Evolutionary conservation across 2,329 filamentous ascomycete species (phyloP).

Genomic region (Neoarthrinium moseri): DNA sequence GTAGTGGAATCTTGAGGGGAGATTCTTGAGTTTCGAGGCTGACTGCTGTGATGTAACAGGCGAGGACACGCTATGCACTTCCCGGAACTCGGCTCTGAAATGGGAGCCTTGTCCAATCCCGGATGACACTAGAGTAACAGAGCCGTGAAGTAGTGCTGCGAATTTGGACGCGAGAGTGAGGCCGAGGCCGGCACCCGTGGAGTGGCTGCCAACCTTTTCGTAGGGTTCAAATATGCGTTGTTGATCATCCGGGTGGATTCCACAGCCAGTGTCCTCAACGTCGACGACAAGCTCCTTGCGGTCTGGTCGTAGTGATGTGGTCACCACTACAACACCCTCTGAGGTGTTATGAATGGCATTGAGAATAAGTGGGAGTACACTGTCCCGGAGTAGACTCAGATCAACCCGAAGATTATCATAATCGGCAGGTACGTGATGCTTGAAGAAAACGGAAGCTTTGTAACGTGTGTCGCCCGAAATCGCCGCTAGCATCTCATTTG

Average conservation of each 20-base stretch:
- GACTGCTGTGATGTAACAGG: not conserved
- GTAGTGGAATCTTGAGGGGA: not conserved
- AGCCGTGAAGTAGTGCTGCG: conserved; percentile 36
- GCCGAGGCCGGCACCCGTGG: conserved; percentile 39
- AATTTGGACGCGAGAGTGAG: conserved; percentile 40
- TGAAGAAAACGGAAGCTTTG: not conserved
- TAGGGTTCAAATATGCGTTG: conserved; percentile 40
- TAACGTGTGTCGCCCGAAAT: not conserved
- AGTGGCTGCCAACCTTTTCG: conserved; percentile 36
- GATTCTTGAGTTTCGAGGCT: not conserved
- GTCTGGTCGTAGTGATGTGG: conserved; percentile 27
- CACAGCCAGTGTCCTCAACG: conserved; percentile 39
- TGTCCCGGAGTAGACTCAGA: conserved; percentile 37
- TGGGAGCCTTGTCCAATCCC: conserved; percentile 34
- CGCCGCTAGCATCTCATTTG: not conserved
- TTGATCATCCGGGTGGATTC: conserved; percentile 33
- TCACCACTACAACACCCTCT: conserved; percentile 34
- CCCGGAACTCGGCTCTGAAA: conserved; percentile 26
- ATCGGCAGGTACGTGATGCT: conserved; percentile 2
- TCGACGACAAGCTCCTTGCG: conserved; percentile 33
- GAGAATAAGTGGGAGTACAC: conserved; percentile 36
- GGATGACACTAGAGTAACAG: conserved; percentile 35
- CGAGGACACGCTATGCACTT: not conserved
- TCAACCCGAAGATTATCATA: conserved; percentile 33
- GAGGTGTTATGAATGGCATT: conserved; percentile 41